Evolutionary conservation across 306 rosid genomes (phyloP).

Genomic region (Cicer yamashitae): DNA sequence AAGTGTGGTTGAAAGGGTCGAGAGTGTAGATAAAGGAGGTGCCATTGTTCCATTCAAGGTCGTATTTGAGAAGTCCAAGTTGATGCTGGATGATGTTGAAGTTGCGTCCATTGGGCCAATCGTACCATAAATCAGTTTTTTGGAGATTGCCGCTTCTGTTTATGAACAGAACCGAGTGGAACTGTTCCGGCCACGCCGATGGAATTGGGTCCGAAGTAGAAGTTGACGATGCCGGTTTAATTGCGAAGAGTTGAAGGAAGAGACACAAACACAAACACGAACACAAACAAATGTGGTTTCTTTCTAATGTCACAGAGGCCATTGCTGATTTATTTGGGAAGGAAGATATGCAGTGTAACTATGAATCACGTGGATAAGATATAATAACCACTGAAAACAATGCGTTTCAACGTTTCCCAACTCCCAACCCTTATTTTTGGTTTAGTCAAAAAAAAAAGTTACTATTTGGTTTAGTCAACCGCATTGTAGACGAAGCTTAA

Average conservation of each 20-base stretch:
- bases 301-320: constrained; percentile 27
- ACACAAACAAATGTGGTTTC: not conserved
- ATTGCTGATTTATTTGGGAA: constrained; percentile 1
- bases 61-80: constrained; percentile 61
- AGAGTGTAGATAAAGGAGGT: constrained; percentile 71
- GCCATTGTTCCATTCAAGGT: constrained; percentile 95
- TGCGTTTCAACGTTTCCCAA: not conserved
- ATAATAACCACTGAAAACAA: not conserved
- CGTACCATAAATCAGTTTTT: constrained; percentile 85
- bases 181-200: constrained; percentile 66
- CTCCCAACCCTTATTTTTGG: not conserved
- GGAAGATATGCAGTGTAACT: not conserved
- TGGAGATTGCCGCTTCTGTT: constrained; percentile 61
- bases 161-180: constrained; percentile 73
- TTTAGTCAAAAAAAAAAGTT: too few relatives aligned
- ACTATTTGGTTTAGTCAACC: not conserved
- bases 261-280: not conserved
- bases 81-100: constrained; percentile 89
- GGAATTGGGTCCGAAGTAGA: constrained; percentile 49
- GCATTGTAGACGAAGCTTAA: too few relatives aligned
- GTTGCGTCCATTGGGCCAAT: constrained; percentile 91
- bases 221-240: not conserved
- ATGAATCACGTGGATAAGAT: not conserved
- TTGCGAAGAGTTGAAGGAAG: constrained; percentile 22
- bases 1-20: constrained; percentile 48